Evolutionary conservation across 108 stramenopile species (phyloP).

Genomic region (Pseudonitzschia multistriata): DNA sequence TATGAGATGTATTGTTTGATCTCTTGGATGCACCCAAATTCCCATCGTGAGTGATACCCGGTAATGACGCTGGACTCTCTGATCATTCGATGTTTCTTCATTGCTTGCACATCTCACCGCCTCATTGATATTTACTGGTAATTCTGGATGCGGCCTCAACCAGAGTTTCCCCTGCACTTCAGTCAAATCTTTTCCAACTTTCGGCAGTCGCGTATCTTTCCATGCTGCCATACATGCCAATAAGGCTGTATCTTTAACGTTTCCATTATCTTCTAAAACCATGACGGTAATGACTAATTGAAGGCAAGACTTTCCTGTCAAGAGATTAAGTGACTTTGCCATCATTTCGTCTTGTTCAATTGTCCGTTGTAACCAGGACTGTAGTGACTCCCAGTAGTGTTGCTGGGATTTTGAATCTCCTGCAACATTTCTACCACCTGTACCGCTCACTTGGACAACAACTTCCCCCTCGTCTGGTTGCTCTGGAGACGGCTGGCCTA

Average conservation of each 20-base stretch:
- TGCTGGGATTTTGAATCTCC: slow-evolving; percentile 7
- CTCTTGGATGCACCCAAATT: slow-evolving; percentile 15
- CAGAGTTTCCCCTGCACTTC: slow-evolving; percentile 28
- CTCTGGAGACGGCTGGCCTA: slow-evolving; percentile 62
- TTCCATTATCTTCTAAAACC: slow-evolving; percentile 65
- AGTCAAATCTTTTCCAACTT: slow-evolving; percentile 18
- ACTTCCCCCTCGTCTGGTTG: slow-evolving; percentile 54
- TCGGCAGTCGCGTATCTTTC: slow-evolving; percentile 60
- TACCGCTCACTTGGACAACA: slow-evolving; percentile 33
- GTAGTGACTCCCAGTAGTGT: slow-evolving; percentile 15
- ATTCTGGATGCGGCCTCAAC: slow-evolving; percentile 19
- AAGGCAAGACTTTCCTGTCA: slow-evolving; percentile 53
- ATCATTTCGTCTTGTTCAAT: slow-evolving; percentile 28
- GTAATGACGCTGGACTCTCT: slow-evolving; percentile 4
- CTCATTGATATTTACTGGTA: not conserved
- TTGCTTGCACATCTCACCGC: not conserved
- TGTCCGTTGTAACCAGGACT: slow-evolving; percentile 42
- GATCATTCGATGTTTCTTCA: not conserved
- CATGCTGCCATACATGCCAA: slow-evolving; percentile 70
- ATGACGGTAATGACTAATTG: slow-evolving; percentile 51
- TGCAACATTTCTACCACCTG: slow-evolving; percentile 23
- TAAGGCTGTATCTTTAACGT: slow-evolving; percentile 55
- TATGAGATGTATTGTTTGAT: slow-evolving; percentile 20
- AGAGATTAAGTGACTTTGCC: slow-evolving; percentile 16
- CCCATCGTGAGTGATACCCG: slow-evolving; percentile 36